phyloP scores from a whole-genome alignment of 352 stramenopile genomes.

The Globisporangium yorkense region DNA sequence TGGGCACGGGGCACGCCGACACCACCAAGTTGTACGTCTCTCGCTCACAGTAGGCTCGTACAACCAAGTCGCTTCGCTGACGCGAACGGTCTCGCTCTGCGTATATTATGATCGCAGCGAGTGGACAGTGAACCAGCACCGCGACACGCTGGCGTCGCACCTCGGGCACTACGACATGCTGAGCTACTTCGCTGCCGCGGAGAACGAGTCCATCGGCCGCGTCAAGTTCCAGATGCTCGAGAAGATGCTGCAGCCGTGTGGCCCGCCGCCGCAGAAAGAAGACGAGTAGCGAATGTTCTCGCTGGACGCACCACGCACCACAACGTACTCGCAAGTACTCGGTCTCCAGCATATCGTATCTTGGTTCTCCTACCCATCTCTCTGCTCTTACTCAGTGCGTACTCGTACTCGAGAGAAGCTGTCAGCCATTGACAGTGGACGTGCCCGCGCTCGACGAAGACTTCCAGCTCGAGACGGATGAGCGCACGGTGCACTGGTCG shows the following conservation, averaged over 20 bases:
- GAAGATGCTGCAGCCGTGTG: slow-evolving; percentile 83
- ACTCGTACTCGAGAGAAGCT: no score
- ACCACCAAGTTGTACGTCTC: slow-evolving; percentile 94
- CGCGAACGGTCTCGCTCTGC: background rate
- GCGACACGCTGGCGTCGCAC: slow-evolving; percentile 96
- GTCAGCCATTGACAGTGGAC: background rate
- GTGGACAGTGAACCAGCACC: slow-evolving; percentile 98
- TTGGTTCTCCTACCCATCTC: background rate
- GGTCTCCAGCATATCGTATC: no score
- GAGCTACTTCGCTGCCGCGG: slow-evolving; percentile 95
- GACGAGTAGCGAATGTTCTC: slow-evolving; percentile 36
- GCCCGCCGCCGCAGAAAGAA: slow-evolving; percentile 64
- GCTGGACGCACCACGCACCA: no score
- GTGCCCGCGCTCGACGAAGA: slow-evolving; percentile 22
- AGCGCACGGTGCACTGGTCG: slow-evolving; percentile 61
- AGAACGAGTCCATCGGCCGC: slow-evolving; percentile 95
- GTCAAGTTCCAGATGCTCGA: slow-evolving; percentile 68
- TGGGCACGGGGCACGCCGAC: slow-evolving; percentile 94
- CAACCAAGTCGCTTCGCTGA: background rate
- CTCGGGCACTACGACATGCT: slow-evolving; percentile 98
- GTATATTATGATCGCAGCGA: slow-evolving; percentile 54
- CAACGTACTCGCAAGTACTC: background rate
- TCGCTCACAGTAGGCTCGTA: background rate
- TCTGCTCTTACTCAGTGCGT: no score
- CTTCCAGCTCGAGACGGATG: slow-evolving; percentile 69